phyloP scores from a whole-genome alignment of 345 rosid species.

The Schrenkiella parvula region DNA sequence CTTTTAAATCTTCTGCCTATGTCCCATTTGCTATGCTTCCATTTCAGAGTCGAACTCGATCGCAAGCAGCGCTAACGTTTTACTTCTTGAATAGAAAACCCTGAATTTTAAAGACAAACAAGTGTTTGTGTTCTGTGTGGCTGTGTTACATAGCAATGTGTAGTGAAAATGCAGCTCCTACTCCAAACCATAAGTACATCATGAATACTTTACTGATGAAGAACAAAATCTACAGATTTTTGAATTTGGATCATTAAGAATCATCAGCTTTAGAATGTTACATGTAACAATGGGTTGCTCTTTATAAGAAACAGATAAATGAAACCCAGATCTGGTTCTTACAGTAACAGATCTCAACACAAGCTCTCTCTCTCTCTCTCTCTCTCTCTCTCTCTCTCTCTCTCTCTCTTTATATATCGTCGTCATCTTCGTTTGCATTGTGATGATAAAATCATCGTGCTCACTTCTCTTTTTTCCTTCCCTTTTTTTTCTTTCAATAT shows the following conservation, averaged over 20 bases:
- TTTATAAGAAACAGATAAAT: constrained; percentile 27
- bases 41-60: not conserved
- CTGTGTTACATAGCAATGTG: constrained; percentile 1
- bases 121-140: not conserved
- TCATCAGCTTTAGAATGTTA: constrained; percentile 32
- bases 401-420: constrained; percentile 7
- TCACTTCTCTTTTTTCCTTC: constrained; percentile 2
- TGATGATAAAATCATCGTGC: constrained; percentile 11
- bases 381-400: not conserved
- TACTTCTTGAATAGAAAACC: not conserved
- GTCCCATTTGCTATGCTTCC: not conserved
- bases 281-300: constrained; percentile 31
- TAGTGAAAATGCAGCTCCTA: constrained; percentile 12
- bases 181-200: constrained; percentile 12
- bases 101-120: constrained; percentile 2
- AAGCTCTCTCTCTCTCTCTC: not conserved
- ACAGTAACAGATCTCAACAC: constrained; percentile 33
- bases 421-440: constrained; percentile 12
- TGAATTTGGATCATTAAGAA: constrained; percentile 6
- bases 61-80: not conserved
- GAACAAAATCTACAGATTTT: constrained; percentile 8
- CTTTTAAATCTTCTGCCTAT: not conserved
- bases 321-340: constrained; percentile 31
- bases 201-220: not conserved
- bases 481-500: constrained; percentile 30